Evolutionary conservation across 192 early-diverging fungal genomes (phyloP).

Genomic region (Lunasporangiospora selenospora): DNA sequence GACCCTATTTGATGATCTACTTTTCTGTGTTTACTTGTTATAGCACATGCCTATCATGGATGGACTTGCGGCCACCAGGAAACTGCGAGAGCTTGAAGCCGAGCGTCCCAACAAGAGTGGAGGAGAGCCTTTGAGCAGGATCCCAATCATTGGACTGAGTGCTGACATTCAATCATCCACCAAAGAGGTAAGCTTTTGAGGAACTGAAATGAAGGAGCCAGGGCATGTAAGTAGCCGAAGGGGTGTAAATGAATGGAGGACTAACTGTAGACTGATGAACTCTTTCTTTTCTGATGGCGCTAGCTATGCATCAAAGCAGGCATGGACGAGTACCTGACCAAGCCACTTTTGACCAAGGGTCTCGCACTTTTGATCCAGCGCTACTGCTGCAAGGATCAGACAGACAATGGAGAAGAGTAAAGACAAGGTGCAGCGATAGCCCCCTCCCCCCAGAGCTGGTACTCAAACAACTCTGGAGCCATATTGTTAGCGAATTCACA

Average conservation of each 20-base stretch:
- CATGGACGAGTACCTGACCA: slow-evolving; percentile 50
- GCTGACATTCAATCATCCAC: slow-evolving; percentile 41
- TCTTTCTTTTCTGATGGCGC: not conserved
- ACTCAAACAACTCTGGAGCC: too few relatives aligned
- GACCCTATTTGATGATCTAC: too few relatives aligned
- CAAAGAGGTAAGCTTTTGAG: slow-evolving; percentile 36
- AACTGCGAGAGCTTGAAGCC: slow-evolving; percentile 25
- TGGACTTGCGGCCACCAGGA: slow-evolving; percentile 32
- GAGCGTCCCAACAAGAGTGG: not conserved
- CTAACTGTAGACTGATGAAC: too few relatives aligned
- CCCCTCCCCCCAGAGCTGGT: too few relatives aligned
- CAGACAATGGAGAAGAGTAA: too few relatives aligned
- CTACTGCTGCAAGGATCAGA: slow-evolving; percentile 9
- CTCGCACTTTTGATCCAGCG: slow-evolving; percentile 39
- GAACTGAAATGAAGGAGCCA: not conserved
- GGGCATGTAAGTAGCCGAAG: too few relatives aligned
- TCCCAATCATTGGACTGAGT: slow-evolving; percentile 43
- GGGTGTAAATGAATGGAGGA: too few relatives aligned
- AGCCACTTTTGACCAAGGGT: slow-evolving; percentile 43
- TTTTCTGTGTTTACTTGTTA: not conserved
- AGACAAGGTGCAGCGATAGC: too few relatives aligned
- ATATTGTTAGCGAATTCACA: too few relatives aligned
- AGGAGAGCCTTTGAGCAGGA: slow-evolving; percentile 4
- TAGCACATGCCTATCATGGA: slow-evolving; percentile 51
- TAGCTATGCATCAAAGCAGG: slow-evolving; percentile 43